Percentiles rank a stretch among this genome's conserved stretches.
Evolutionary conservation across 257 asterid genomes (phyloP).

Genomic region (Misopates orontium): DNA sequence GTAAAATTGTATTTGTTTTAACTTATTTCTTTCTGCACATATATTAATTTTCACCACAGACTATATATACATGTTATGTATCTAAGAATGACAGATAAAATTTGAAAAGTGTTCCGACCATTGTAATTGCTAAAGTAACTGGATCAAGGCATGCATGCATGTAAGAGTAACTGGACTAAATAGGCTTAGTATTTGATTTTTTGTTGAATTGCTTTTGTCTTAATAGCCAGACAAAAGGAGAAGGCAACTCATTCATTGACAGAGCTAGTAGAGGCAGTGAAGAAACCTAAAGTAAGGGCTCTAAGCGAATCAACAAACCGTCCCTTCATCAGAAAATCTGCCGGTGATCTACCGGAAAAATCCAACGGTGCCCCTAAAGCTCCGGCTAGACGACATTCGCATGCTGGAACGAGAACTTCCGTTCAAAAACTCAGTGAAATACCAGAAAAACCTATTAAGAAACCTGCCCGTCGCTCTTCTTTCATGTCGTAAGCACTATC

Average conservation of each 20-base stretch:
- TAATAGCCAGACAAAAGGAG: constrained; percentile 83
- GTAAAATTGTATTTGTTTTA: no score
- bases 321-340: constrained; percentile 65
- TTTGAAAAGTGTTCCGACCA: no score
- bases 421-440: constrained; percentile 71
- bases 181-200: not conserved
- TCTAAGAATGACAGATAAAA: no score
- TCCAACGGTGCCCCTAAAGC: constrained; percentile 47
- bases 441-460: constrained; percentile 64
- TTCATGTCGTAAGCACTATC: constrained; percentile 57
- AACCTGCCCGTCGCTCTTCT: constrained; percentile 59
- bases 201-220: not conserved
- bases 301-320: constrained; percentile 82
- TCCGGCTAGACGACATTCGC: constrained; percentile 78
- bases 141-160: no score
- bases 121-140: no score
- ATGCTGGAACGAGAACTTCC: constrained; percentile 65
- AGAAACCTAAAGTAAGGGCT: constrained; percentile 76
- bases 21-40: no score
- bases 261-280: constrained; percentile 77
- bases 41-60: no score
- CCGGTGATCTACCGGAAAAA: constrained; percentile 35
- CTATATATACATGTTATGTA: no score
- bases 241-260: constrained; percentile 64
- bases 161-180: no score